Base-by-base conservation (phyloP, 768 basidiomycete genomes). In the Leucogyrophana mollusca region DNA sequence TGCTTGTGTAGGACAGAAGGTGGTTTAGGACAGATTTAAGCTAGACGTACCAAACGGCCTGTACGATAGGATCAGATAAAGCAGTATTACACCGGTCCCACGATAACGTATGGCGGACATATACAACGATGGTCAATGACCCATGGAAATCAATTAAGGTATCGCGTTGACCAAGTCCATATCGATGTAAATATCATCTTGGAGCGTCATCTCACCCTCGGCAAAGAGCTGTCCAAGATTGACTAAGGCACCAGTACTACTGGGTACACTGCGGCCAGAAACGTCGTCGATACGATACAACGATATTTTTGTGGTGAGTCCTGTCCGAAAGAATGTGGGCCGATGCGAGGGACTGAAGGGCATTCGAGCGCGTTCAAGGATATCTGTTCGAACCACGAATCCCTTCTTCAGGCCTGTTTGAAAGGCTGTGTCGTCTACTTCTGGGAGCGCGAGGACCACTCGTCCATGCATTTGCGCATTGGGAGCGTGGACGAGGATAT, bases 381-480 rank as follows among this genome's bases (percentile, higher is more conserved):
- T 33, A 30, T 43, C 24, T 7, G 35, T 23, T 11, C 21, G 11
- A n/a, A 34, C 42, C 3, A 49, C n/a, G 35, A 49, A 24, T 4
- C 34, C 47, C 6, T 34, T 34, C 18, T 25, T 21, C 22, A 42
- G 30, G n/a, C 24, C 27, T 22, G 7, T n/a, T 37, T 21, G 7
- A 16, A 37, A 21, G 16, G n/a, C 20, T 16, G n/a, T 16, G 7
- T 16, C n/a, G 35, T 37, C 35, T n/a, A 22, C 33, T 4, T 9
- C 32, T 11, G 40, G 33, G 9, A 49, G 34, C 0, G 16, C 11
- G n/a, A 21, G 4, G 14, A 20, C 24, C 14, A 50, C 47, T 24
- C 30, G 23, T 16, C 18, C 16, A 13, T 16, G 20, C 3, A 54
- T n/a, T 35, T 52, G 51, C 23, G 35, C 34, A 36, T 54, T 54